These are phyloP conservation scores for Aspergillus hancockii DNA, from an alignment of 495 filamentous ascomycete species.

Conservation along the genomic window DNA sequence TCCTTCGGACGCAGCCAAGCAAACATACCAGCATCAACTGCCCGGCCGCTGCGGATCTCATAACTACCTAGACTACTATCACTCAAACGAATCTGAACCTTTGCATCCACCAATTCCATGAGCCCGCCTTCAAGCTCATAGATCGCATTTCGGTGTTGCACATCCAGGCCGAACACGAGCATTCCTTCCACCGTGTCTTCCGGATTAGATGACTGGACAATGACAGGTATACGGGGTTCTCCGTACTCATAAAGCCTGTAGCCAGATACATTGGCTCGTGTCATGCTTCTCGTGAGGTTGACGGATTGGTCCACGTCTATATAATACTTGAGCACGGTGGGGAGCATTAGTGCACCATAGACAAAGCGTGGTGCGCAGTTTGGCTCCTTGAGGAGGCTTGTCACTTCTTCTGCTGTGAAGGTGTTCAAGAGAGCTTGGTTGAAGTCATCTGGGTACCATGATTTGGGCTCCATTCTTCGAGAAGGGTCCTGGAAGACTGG, in stretches of 20 bases:
- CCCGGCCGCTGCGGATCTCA: conserved; percentile 13
- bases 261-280: conserved; percentile 24
- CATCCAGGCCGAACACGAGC: conserved; percentile 29
- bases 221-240: conserved; percentile 19
- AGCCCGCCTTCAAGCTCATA: conserved; percentile 27
- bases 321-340: conserved; percentile 30
- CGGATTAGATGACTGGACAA: conserved; percentile 20
- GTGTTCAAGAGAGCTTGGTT: conserved; percentile 18
- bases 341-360: conserved; percentile 31
- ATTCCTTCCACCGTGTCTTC: conserved; percentile 27
- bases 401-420: conserved; percentile 16
- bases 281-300: conserved; percentile 25
- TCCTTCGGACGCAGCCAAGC: conserved; percentile 18
- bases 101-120: conserved; percentile 22
- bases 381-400: conserved; percentile 14
- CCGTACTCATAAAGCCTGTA: conserved; percentile 23
- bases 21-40: conserved; percentile 27
- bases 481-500: neutral
- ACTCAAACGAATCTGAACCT: conserved; percentile 23
- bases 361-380: conserved; percentile 27
- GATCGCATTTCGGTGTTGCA: conserved; percentile 25
- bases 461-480: conserved; percentile 18
- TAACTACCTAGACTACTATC: conserved; percentile 3
- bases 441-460: conserved; percentile 26
- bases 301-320: conserved; percentile 17